Percentiles rank a stretch among this genome's conserved stretches.
phyloP scores from a whole-genome alignment of 1,284 basidiomycete species.

The Irpex sp. region DNA sequence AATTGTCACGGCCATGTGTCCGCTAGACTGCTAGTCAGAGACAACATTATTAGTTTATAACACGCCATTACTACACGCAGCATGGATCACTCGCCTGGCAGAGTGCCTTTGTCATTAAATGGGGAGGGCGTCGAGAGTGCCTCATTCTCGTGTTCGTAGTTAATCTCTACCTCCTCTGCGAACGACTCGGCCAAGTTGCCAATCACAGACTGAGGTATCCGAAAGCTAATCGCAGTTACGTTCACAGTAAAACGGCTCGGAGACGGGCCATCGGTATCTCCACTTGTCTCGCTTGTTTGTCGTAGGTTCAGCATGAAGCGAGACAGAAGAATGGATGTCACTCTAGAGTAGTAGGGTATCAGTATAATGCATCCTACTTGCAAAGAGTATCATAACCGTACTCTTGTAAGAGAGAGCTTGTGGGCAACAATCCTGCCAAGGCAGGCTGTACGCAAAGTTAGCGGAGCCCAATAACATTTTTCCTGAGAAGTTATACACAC shows the following conservation, averaged over 20 bases:
- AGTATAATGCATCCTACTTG: neutral
- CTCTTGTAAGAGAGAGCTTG: neutral
- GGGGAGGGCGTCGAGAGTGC: too few relatives aligned
- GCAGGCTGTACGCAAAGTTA: neutral
- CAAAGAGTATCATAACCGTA: neutral
- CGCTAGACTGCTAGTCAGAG: too few relatives aligned
- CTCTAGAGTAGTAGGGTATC: neutral
- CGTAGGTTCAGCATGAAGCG: conserved; percentile 10
- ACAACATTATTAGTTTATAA: too few relatives aligned
- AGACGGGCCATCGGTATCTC: neutral
- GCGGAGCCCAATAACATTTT: neutral
- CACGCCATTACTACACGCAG: too few relatives aligned
- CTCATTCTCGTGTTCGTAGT: neutral
- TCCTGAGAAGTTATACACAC: neutral
- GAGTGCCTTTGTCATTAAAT: too few relatives aligned
- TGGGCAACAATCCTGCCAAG: neutral
- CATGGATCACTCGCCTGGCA: too few relatives aligned
- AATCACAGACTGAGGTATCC: neutral
- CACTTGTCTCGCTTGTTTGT: neutral
- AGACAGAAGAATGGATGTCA: conserved; percentile 3
- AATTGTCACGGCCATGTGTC: too few relatives aligned
- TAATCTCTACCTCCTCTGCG: neutral
- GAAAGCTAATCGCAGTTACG: neutral
- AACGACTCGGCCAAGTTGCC: neutral
- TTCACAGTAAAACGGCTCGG: neutral